Percentiles rank a stretch among this genome's conserved stretches.
Evolutionary conservation across 192 early-diverging fungal genomes (phyloP).

Genomic region (Paraglomus brasilianum): DNA sequence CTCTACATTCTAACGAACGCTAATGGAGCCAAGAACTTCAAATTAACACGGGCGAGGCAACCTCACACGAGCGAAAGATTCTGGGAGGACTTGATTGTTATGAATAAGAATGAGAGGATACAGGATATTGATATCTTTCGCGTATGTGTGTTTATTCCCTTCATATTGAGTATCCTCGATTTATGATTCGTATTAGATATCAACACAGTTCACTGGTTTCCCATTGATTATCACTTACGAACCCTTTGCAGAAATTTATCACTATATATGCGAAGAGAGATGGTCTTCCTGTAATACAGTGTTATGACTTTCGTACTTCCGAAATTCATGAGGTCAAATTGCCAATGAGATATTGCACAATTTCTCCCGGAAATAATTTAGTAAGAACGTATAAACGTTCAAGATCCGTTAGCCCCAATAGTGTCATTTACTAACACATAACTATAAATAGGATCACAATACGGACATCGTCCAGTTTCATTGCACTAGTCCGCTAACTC

Average conservation of each 20-base stretch:
- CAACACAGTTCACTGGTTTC: neutral
- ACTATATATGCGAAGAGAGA: constrained; percentile 52
- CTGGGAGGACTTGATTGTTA: constrained; percentile 61
- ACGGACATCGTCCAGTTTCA: constrained; percentile 60
- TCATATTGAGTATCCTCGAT: neutral
- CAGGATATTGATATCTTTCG: constrained; percentile 78
- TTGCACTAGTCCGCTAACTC: constrained; percentile 61
- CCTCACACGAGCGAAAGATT: constrained; percentile 35
- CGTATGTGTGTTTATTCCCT: constrained; percentile 27
- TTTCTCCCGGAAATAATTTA: constrained; percentile 59
- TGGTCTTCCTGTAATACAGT: constrained; percentile 54
- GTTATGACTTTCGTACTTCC: constrained; percentile 43
- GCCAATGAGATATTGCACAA: constrained; percentile 55
- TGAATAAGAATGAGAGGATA: constrained; percentile 61
- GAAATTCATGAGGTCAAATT: constrained; percentile 45
- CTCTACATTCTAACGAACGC: constrained; percentile 59
- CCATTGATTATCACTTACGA: neutral
- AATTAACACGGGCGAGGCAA: constrained; percentile 54
- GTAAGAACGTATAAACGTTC: constrained; percentile 32
- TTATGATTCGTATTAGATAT: neutral
- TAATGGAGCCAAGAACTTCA: constrained; percentile 54
- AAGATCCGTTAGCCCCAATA: neutral
- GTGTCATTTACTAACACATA: neutral
- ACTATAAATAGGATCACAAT: constrained; percentile 44
- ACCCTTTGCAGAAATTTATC: constrained; percentile 40